A percentile compares a stretch with the other conserved stretches of the same genome.
These are phyloP conservation scores for Prunus salicina DNA, from an alignment of 306 rosid species.

Conservation along the genomic window DNA sequence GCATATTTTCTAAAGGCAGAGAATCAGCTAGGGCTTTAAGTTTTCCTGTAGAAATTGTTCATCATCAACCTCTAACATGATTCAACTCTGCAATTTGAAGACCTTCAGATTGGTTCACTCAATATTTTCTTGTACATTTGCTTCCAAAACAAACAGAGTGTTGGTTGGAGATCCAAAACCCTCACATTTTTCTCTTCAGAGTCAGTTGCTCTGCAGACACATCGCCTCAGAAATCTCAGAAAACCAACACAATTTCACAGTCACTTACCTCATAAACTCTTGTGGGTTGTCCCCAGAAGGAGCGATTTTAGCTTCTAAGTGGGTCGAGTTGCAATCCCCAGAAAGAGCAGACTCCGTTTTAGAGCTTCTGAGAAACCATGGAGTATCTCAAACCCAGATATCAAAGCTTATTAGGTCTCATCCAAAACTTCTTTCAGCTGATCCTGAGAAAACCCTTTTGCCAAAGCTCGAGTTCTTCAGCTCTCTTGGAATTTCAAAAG, in stretches of 20 bases:
- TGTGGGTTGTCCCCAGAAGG: conserved; percentile 24
- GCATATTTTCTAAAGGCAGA: too few relatives aligned
- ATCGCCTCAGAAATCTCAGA: neutral
- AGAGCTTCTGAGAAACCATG: conserved; percentile 13
- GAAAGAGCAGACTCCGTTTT: conserved; percentile 15
- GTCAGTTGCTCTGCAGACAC: neutral
- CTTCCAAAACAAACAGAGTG: neutral
- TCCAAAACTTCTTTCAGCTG: conserved; percentile 1
- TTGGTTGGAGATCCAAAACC: neutral
- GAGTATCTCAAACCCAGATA: conserved; percentile 24
- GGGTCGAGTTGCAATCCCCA: neutral
- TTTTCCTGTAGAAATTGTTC: neutral
- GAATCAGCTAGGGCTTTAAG: neutral
- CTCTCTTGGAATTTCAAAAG: conserved; percentile 29
- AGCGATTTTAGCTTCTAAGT: conserved; percentile 9
- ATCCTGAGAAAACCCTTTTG: conserved; percentile 32
- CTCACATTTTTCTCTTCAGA: neutral
- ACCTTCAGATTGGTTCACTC: neutral
- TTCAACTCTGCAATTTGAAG: neutral
- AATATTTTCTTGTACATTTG: neutral
- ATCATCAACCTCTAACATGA: neutral
- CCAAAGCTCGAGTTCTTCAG: conserved; percentile 35
- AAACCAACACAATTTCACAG: conserved; percentile 7
- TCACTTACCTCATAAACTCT: conserved; percentile 27
- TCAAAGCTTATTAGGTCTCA: neutral